phyloP scores from a whole-genome alignment of 768 basidiomycete genomes.

The Royoungia palumana region DNA sequence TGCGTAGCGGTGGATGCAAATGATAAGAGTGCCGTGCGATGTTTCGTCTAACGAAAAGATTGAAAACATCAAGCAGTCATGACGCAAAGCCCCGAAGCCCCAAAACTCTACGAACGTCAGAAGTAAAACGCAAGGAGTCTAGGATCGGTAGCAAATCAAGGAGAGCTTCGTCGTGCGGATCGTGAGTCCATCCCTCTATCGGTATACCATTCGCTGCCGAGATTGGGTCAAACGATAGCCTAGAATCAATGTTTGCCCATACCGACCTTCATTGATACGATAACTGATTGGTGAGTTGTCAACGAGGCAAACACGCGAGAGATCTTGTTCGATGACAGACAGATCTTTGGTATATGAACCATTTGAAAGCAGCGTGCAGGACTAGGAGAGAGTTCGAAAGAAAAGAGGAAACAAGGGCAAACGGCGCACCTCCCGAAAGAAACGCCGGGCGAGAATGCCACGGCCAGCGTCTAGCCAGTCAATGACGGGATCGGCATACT shows the following conservation, averaged over 20 bases:
- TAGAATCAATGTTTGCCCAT: neutral
- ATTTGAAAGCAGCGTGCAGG: conserved; percentile 87
- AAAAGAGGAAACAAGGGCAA: neutral
- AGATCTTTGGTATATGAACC: conserved; percentile 96
- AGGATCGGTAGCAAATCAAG: conserved; percentile 94
- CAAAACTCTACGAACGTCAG: conserved; percentile 89
- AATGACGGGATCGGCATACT: conserved; percentile 99
- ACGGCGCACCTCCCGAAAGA: conserved; percentile 84
- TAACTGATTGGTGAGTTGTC: conserved; percentile 97
- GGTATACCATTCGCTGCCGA: conserved; percentile 91
- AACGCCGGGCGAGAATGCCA: conserved; percentile 81
- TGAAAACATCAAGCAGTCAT: conserved; percentile 14
- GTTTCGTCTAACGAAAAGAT: conserved; percentile 7
- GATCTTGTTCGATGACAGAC: conserved; percentile 80
- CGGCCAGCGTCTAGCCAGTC: conserved; percentile 98
- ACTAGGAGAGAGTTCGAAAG: conserved; percentile 42
- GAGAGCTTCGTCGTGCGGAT: conserved; percentile 93
- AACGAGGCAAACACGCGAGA: conserved; percentile 89
- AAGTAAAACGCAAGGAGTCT: conserved; percentile 93
- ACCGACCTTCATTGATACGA: conserved; percentile 84
- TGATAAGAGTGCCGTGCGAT: conserved; percentile 22
- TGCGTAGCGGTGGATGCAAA: conserved; percentile 22
- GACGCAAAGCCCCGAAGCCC: conserved; percentile 62
- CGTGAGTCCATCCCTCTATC: conserved; percentile 98
- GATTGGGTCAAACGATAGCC: neutral